phyloP scores from a whole-genome alignment of 129 eudicot genomes.

The Cynara cardunculus region DNA sequence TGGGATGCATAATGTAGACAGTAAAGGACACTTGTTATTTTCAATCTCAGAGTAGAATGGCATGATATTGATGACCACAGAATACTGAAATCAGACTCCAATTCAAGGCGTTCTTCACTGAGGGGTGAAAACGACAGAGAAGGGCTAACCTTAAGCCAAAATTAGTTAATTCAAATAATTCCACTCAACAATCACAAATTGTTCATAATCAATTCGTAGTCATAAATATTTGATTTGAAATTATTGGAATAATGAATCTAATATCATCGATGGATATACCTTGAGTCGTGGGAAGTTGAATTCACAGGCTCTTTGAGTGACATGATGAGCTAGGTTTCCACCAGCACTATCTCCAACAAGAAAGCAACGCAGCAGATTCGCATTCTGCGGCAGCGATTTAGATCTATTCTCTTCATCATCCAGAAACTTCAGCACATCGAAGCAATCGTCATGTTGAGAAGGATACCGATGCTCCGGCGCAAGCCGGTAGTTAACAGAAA shows the following conservation, averaged over 20 bases:
- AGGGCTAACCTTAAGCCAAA: not conserved
- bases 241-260: not conserved
- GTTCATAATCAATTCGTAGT: not conserved
- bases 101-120: not conserved
- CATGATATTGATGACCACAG: not conserved
- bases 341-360: conserved; percentile 33
- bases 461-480: conserved; percentile 34
- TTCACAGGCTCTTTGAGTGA: conserved; percentile 23
- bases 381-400: conserved; percentile 17
- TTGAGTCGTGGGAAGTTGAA: conserved; percentile 16
- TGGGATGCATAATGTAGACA: not conserved
- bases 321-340: conserved; percentile 31
- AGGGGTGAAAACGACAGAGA: not conserved
- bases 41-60: not conserved
- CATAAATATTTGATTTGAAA: not conserved
- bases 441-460: conserved; percentile 27
- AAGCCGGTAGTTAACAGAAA: conserved; percentile 20
- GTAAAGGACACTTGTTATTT: not conserved
- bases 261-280: conserved; percentile 3
- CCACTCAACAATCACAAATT: not conserved
- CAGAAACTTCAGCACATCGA: conserved; percentile 23
- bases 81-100: not conserved
- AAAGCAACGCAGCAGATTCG: conserved; percentile 21
- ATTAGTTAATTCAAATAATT: not conserved
- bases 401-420: conserved; percentile 17